phyloP scores from a whole-genome alignment of 129 eudicot species.

The Mikania micrantha region DNA sequence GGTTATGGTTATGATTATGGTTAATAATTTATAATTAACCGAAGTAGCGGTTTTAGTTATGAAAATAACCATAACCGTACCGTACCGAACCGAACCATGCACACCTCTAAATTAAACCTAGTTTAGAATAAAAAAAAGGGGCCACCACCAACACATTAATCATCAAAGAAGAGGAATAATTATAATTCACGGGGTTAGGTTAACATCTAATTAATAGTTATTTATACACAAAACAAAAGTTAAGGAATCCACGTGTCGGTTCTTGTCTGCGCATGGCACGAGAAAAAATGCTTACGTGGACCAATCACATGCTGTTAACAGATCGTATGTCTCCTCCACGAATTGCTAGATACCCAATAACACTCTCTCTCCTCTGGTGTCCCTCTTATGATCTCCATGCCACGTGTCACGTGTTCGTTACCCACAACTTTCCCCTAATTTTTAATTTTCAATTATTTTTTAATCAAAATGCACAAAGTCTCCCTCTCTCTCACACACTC shows the following conservation, averaged over 20 bases:
- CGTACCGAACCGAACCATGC: too few species aligned
- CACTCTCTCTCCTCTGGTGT: constrained; percentile 23
- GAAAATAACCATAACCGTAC: too few species aligned
- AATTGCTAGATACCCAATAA: constrained; percentile 34
- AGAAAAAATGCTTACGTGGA: constrained; percentile 34
- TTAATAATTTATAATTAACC: too few species aligned
- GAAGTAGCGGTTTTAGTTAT: too few species aligned
- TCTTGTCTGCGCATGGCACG: not conserved
- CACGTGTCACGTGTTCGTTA: constrained; percentile 50
- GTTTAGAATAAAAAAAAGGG: too few species aligned
- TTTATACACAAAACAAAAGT: not conserved
- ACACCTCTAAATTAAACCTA: too few species aligned
- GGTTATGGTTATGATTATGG: too few species aligned
- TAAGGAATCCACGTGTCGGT: constrained; percentile 18
- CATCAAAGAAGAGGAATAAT: not conserved
- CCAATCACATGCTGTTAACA: constrained; percentile 37
- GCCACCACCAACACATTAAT: not conserved
- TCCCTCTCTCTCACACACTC: constrained; percentile 22
- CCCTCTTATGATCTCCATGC: constrained; percentile 47
- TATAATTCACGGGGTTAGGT: not conserved
- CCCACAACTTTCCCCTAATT: constrained; percentile 19
- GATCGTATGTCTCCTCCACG: constrained; percentile 72
- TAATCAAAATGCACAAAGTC: constrained; percentile 3
- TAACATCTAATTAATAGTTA: not conserved
- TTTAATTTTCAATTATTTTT: not conserved